These are phyloP conservation scores for Potentilla sterilis DNA, from an alignment of 306 rosid genomes.

Conservation along the genomic window DNA sequence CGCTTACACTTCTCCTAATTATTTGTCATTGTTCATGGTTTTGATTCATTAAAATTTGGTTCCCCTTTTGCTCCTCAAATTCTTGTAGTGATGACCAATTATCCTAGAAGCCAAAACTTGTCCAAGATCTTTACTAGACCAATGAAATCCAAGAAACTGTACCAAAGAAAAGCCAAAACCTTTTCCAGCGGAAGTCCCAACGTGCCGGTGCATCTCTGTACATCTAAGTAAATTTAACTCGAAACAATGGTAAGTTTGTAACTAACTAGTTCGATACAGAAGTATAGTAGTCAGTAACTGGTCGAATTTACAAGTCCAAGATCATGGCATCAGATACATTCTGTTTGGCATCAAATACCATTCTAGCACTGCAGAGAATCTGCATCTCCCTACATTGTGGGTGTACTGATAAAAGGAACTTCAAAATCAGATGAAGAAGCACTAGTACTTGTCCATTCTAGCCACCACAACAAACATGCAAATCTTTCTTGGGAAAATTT, in stretches of 20 bases:
- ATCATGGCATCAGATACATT: neutral
- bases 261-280: too few species aligned
- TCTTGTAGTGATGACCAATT: neutral
- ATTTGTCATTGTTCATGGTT: neutral
- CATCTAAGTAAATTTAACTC: too few species aligned
- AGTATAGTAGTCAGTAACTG: neutral
- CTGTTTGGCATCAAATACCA: neutral
- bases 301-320: neutral
- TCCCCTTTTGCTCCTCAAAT: neutral
- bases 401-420: neutral
- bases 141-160: neutral
- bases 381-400: neutral
- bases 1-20: neutral
- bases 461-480: neutral
- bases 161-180: neutral
- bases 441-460: neutral
- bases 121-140: neutral
- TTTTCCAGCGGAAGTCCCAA: neutral
- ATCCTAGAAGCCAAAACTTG: neutral
- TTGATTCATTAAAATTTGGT: neutral
- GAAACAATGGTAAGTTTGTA: too few species aligned
- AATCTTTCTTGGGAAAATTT: neutral
- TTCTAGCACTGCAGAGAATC: neutral
- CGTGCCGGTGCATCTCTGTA: too few species aligned
- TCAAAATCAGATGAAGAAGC: neutral